Evolutionary conservation across 2,329 filamentous ascomycete species (phyloP).

Genomic region (Stagonosporopsis cucurbitacearum): DNA sequence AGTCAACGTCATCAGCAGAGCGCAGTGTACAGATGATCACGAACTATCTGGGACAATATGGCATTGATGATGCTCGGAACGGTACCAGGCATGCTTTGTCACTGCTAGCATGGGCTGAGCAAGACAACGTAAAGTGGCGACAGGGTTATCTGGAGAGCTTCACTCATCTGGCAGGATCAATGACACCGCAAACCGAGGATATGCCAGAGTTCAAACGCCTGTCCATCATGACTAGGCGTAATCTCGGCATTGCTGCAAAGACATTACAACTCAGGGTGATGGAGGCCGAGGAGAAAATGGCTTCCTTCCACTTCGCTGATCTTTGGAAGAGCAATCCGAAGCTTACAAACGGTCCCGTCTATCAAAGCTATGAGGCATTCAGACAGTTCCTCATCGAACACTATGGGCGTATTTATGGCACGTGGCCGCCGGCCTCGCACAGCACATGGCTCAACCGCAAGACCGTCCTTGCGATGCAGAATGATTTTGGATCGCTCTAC

Average conservation of each 20-base stretch:
- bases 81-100: slow-evolving; percentile 66
- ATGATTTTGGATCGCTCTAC: slow-evolving; percentile 72
- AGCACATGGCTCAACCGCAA: slow-evolving; percentile 66
- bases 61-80: slow-evolving; percentile 69
- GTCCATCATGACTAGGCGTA: slow-evolving; percentile 66
- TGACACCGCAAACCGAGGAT: slow-evolving; percentile 53
- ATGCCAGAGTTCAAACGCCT: slow-evolving; percentile 64
- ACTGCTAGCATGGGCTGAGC: slow-evolving; percentile 70
- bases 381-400: slow-evolving; percentile 66
- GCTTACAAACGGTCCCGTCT: slow-evolving; percentile 52
- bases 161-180: slow-evolving; percentile 70
- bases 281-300: slow-evolving; percentile 67
- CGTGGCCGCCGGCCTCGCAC: slow-evolving; percentile 64
- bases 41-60: slow-evolving; percentile 64
- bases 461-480: slow-evolving; percentile 64
- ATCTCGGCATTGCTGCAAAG: slow-evolving; percentile 67
- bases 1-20: slow-evolving; percentile 38
- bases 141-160: slow-evolving; percentile 73
- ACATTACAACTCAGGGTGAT: slow-evolving; percentile 68
- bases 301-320: slow-evolving; percentile 65
- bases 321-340: slow-evolving; percentile 59
- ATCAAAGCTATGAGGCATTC: slow-evolving; percentile 64
- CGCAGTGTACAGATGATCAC: slow-evolving; percentile 66
- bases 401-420: slow-evolving; percentile 63
- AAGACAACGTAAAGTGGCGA: slow-evolving; percentile 66